Base-by-base conservation (phyloP, 495 filamentous ascomycete species). In the Penicillium antarcticum region DNA sequence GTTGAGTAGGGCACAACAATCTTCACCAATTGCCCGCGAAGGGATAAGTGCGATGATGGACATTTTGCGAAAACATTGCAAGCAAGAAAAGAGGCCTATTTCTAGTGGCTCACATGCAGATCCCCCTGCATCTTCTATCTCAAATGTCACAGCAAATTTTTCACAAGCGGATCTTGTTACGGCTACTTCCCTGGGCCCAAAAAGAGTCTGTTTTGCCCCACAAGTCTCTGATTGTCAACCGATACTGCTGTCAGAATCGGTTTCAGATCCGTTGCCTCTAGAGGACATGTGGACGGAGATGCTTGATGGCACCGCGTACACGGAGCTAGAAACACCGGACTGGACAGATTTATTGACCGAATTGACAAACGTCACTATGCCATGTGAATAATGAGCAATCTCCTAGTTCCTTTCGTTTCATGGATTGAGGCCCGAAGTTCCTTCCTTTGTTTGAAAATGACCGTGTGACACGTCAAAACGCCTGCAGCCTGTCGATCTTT, bases 221-320 rank as follows among this genome's bases (percentile, higher is more conserved):
- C 23, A 21, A 3, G n/a, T n/a, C 6, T 13, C 17, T 0, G 32
- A 26, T 45, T 1, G 5, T 19, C 23, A 29, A n/a, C 21, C 34
- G 42, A 12, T 29, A 6, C 10, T 21, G 4, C 5, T 18, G 1
- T 16, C 8, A 13, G 29, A 32, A 5, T 7, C 35, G 11, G 31
- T 41, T 12, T 4, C 23, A 11, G 32, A 29, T 8, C 37, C 45
- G 3, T 47, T 38, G 2, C 57, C 57, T 17, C 42, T 70, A 4
- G 70, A 74, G 31, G 69, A 69, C 37, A 52, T 70, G 11, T 73
- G 67, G 67, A 48, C 55, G n/a, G 65, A 72, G 42, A 58, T 72
- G 44, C 49, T 74, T 14, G 62, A 74, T 5, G 58, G 46, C 7
- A 54, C 66, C 13, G 61, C 53, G n/a, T 44, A 61, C 36, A 32